These are phyloP conservation scores for Mesembryanthemum crystallinum DNA, from an alignment of 148 eudicot species.

Conservation along the genomic window DNA sequence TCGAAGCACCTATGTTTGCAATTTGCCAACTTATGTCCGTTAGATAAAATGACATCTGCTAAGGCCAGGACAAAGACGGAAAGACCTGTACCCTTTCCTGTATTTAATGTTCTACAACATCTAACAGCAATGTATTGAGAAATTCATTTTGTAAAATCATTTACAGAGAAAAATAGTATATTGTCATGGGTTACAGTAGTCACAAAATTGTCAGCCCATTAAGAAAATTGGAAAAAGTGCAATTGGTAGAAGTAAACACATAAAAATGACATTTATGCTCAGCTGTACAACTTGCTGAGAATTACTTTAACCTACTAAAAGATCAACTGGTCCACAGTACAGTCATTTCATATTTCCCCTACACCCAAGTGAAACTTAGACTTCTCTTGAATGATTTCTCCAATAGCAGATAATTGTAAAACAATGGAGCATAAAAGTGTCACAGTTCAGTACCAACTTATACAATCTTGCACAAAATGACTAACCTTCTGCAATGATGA, in stretches of 20 bases:
- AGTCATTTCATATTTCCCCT: neutral
- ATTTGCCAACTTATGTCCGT: neutral
- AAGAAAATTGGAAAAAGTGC: neutral
- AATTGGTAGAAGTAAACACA: neutral
- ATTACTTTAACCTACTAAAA: neutral
- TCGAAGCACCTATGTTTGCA: neutral
- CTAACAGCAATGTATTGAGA: neutral
- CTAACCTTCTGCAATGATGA: constrained; percentile 92
- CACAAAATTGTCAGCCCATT: neutral
- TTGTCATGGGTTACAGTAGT: no score
- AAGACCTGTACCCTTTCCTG: no score
- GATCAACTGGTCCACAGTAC: neutral
- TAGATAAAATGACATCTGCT: constrained; percentile 10
- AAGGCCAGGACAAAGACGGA: no score
- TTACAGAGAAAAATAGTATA: neutral
- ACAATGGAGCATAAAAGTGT: neutral
- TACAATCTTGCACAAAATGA: neutral
- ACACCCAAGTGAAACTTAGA: no score
- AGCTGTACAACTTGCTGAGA: neutral
- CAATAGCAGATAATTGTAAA: neutral
- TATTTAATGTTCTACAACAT: neutral
- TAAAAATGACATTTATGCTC: neutral
- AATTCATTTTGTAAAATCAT: neutral
- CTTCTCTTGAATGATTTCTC: neutral
- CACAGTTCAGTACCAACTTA: neutral